These are phyloP conservation scores for Aspergillus japonicus DNA, from an alignment of 2,329 filamentous ascomycete species.

Conservation along the genomic window DNA sequence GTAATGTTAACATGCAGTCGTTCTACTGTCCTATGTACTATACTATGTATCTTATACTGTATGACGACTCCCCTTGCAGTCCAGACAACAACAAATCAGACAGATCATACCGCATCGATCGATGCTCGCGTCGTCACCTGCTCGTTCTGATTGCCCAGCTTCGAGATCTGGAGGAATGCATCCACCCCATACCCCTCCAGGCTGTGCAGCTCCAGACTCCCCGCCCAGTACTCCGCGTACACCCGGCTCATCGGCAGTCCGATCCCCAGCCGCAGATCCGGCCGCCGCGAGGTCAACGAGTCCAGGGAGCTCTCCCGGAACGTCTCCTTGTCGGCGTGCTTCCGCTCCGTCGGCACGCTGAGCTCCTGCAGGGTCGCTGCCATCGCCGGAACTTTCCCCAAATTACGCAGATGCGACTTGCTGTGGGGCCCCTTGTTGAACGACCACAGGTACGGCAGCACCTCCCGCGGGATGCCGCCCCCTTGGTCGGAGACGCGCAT, in stretches of 20 bases:
- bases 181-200: constrained; percentile 95
- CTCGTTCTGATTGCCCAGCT: constrained; percentile 97
- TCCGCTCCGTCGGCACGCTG: constrained; percentile 45
- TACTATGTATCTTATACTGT: too few relatives aligned
- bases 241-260: constrained; percentile 89
- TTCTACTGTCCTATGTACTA: too few relatives aligned
- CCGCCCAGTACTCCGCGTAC: constrained; percentile 98
- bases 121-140: constrained; percentile 75
- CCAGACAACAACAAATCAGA: too few relatives aligned
- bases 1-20: too few relatives aligned
- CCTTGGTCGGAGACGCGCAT: constrained; percentile 94
- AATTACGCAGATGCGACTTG: constrained; percentile 74
- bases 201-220: constrained; percentile 84
- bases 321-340: constrained; percentile 32
- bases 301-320: constrained; percentile 67
- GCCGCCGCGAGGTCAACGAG: constrained; percentile 76
- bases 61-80: too few relatives aligned
- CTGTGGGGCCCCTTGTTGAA: constrained; percentile 90
- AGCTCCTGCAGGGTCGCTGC: constrained; percentile 92
- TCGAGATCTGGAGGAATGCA: constrained; percentile 92
- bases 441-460: constrained; percentile 90
- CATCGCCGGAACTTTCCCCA: constrained; percentile 83
- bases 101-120: constrained; percentile 68
- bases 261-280: constrained; percentile 85
- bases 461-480: constrained; percentile 81